Evolutionary conservation across 225 moss, liverwort and hornwort genomes (phyloP).

Genomic region (Rhytidiadelphus loreus): DNA sequence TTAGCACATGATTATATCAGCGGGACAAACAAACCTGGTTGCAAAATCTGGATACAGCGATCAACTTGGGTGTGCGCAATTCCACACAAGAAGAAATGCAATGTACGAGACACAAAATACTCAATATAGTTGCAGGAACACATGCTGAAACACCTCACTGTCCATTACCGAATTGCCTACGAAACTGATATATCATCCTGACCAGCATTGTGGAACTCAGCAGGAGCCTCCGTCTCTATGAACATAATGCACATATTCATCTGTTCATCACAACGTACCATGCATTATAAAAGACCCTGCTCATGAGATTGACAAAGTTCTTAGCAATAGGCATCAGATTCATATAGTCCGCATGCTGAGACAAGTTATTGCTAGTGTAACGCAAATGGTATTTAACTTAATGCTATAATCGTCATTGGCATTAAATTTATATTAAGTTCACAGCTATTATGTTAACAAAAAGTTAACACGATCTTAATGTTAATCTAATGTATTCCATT

Average conservation of each 20-base stretch:
- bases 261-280: not conserved
- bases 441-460: not conserved
- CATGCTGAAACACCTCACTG: not conserved
- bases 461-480: not conserved
- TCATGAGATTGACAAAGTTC: too few relatives aligned
- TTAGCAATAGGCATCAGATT: not conserved
- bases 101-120: not conserved
- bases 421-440: not conserved
- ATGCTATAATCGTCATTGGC: not conserved
- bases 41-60: constrained; percentile 47
- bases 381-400: not conserved
- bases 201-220: not conserved
- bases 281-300: not conserved
- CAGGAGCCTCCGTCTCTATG: not conserved
- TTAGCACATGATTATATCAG: not conserved
- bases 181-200: not conserved
- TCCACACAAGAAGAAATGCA: constrained; percentile 47
- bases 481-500: not conserved
- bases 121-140: not conserved
- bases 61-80: constrained; percentile 60
- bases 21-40: not conserved
- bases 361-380: not conserved
- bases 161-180: not conserved
- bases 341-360: not conserved
- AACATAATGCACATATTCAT: not conserved